Percentiles rank a stretch among this genome's conserved stretches.
Evolutionary conservation across 2,329 filamentous ascomycete genomes (phyloP).

Genomic region (Plectosphaerella cucumerina): DNA sequence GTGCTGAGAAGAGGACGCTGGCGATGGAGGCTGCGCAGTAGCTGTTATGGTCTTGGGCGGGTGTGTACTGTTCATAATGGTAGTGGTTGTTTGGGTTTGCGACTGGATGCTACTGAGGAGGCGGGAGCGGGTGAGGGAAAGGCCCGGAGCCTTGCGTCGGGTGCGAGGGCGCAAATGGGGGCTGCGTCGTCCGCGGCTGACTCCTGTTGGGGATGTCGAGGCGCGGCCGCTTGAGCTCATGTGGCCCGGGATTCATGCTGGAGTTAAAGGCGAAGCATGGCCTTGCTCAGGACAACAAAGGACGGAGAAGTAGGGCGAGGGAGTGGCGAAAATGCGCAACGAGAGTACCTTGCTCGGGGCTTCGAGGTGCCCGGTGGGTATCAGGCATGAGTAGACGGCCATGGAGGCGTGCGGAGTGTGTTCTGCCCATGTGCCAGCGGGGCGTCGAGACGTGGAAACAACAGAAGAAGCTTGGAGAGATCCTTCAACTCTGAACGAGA

Average conservation of each 20-base stretch:
- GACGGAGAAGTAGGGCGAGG: constrained; percentile 9
- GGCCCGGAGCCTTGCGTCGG: constrained; percentile 33
- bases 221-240: constrained; percentile 57
- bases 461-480: no score
- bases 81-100: constrained; percentile 47
- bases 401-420: no score
- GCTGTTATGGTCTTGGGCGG: constrained; percentile 48
- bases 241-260: constrained; percentile 57
- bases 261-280: constrained; percentile 30
- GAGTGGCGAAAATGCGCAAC: no score
- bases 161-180: constrained; percentile 25
- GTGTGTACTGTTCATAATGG: constrained; percentile 51
- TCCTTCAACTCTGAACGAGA: no score
- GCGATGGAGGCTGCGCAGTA: constrained; percentile 42
- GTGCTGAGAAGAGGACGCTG: constrained; percentile 38
- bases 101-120: constrained; percentile 16
- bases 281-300: constrained; percentile 11
- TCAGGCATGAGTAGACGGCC: constrained; percentile 5
- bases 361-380: constrained; percentile 2
- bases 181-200: constrained; percentile 40
- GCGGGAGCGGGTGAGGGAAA: constrained; percentile 20
- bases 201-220: constrained; percentile 41
- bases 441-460: no score
- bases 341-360: constrained; percentile 5
- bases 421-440: no score